phyloP scores from a whole-genome alignment of 148 eudicot genomes.

The Cornus florida region DNA sequence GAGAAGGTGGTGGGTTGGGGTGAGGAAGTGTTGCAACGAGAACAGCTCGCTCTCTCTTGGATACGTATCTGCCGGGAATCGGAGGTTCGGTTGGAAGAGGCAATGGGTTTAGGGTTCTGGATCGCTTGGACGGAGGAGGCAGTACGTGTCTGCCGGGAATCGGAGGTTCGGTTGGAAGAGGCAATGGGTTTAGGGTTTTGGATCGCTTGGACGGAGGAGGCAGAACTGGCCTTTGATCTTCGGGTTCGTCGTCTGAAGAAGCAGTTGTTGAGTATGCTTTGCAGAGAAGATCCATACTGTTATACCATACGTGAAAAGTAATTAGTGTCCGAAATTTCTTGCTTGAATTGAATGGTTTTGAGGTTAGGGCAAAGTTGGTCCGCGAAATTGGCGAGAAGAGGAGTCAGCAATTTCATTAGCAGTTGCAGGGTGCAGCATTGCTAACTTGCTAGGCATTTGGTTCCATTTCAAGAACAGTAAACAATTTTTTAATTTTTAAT shows the following conservation, averaged over 20 bases:
- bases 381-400: too few relatives aligned
- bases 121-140: constrained; percentile 30
- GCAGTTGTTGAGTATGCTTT: constrained; percentile 40
- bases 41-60: constrained; percentile 47
- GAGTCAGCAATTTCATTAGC: too few relatives aligned
- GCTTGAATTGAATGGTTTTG: too few relatives aligned
- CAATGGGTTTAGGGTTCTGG: neutral
- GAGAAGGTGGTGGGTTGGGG: neutral
- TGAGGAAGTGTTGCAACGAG: constrained; percentile 10
- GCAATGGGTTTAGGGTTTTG: neutral
- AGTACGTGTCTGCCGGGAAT: constrained; percentile 6
- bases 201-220: constrained; percentile 30
- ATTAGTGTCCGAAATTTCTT: too few relatives aligned
- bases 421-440: too few relatives aligned
- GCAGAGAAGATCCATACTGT: constrained; percentile 42
- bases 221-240: constrained; percentile 6
- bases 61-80: constrained; percentile 44
- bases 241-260: constrained; percentile 39
- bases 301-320: too few relatives aligned
- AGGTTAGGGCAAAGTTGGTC: too few relatives aligned
- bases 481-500: too few relatives aligned
- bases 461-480: too few relatives aligned
- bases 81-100: constrained; percentile 28
- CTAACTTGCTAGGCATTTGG: too few relatives aligned
- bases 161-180: constrained; percentile 28